Base-by-base conservation (phyloP, 192 early-diverging fungal species). In the Linnemannia schmuckeri region DNA sequence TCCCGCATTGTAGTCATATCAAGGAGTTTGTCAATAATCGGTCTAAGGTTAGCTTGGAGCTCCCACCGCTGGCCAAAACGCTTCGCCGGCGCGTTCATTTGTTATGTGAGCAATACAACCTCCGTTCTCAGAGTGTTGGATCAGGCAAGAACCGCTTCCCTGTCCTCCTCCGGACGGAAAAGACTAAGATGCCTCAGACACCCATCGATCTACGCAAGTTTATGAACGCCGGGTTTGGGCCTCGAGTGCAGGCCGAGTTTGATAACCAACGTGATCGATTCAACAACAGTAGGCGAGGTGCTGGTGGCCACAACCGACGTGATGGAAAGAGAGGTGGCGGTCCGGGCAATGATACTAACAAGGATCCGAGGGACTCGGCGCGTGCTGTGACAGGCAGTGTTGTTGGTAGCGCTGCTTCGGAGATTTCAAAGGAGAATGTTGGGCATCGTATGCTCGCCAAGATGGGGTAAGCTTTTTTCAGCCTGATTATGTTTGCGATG, bases 381-480 rank as follows among this genome's bases (percentile, higher is more conserved):
- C 52, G 27, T 49, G 49, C 86, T n/a, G 46, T 72, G 0, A 76
- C 82, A 78, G 93, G 94, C 13, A 78, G 88, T 37, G 88, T 95
- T 2, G 93, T 95, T 27, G 95, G 92, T 15, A 79, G 77, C 9
- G 77, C 86, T n/a, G 91, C 90, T 8, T 75, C 76, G 24, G 89
- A 92, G 33, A 92, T 95, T 73, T 88, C 77, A 46, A 84, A 89
- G n/a, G 76, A 81, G 30, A 95, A 95, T 75, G 72, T 93, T 68
- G 95, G 95, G 13, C 93, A 94, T 84, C 89, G 89, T 38, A 93
- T 95, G 93, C 82, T 95, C n/a, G 80, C 88, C 52, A 87, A 88
- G 37, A 93, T 95, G 92, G 95, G 95, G 82, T 95, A 88, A 80
- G 83, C 76, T 35, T 37, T 74, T 30, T 44, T 54, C 42, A 6